Conservation (phyloP, 1,284 basidiomycete species). For the Cryptococcus deneoformans region DNA sequence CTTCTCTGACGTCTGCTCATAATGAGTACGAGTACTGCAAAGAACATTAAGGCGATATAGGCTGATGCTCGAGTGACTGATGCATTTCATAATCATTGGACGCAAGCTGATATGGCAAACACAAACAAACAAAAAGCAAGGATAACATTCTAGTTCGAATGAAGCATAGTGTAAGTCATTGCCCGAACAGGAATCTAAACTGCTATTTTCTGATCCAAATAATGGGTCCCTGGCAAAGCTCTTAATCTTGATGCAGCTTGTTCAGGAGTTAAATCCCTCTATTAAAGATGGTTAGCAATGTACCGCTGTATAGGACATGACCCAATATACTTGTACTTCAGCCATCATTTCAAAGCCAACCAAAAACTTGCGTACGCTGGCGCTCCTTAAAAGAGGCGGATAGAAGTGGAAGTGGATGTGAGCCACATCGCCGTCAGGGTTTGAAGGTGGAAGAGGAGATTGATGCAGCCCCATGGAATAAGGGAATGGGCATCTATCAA, state of each 20-base stretch:
- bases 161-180: no score
- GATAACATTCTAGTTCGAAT: neutral
- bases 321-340: constrained; percentile 63
- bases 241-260: constrained; percentile 73
- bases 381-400: constrained; percentile 69
- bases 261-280: constrained; percentile 80
- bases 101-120: neutral
- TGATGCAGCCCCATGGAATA: constrained; percentile 78
- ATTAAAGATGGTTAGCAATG: no score
- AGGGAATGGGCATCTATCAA: constrained; percentile 68
- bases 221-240: constrained; percentile 56
- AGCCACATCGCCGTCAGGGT: constrained; percentile 53
- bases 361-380: constrained; percentile 36
- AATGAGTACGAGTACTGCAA: neutral
- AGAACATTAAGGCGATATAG: neutral
- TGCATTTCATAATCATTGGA: neutral
- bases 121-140: neutral
- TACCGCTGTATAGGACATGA: no score
- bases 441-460: constrained; percentile 61
- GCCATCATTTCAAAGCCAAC: constrained; percentile 95
- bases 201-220: constrained; percentile 41
- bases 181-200: no score
- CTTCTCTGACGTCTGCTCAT: no score
- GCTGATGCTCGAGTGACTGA: neutral
- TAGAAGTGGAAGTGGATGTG: constrained; percentile 51